These are phyloP conservation scores for Lachancea kluyveri DNA, from an alignment of 805 yeast genomes.

Conservation along the genomic window DNA sequence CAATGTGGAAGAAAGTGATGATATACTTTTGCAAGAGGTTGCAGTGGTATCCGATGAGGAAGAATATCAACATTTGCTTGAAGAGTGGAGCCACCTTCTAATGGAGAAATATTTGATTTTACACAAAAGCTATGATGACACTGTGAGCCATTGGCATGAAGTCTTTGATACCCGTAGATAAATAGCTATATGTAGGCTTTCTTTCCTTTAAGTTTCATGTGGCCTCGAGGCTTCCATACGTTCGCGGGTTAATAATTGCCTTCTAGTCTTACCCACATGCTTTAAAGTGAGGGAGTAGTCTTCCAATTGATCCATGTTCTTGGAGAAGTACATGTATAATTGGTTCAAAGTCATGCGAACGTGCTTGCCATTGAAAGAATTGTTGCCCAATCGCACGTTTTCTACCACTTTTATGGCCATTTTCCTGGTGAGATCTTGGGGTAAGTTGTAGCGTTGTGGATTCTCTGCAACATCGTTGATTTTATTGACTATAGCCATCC, in stretches of 20 bases:
- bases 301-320: constrained; percentile 17
- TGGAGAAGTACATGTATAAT: constrained; percentile 23
- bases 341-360: constrained; percentile 20
- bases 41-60: constrained; percentile 18
- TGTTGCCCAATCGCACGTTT: constrained; percentile 27
- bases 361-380: constrained; percentile 16
- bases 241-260: constrained; percentile 1
- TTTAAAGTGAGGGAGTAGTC: constrained; percentile 20
- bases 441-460: constrained; percentile 18
- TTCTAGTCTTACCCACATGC: constrained; percentile 9
- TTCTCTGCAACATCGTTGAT: constrained; percentile 18
- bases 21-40: constrained; percentile 29
- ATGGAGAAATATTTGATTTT: constrained; percentile 13
- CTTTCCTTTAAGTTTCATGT: too few species aligned
- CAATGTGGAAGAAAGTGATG: constrained; percentile 23
- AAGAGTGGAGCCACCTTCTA: constrained; percentile 24
- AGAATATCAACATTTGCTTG: constrained; percentile 20
- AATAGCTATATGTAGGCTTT: too few species aligned
- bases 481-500: constrained; percentile 23
- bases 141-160: constrained; percentile 19
- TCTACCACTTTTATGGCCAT: constrained; percentile 24
- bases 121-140: constrained; percentile 14
- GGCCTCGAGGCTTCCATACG: constrained; percentile 3
- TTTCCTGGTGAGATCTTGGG: constrained; percentile 13
- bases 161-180: constrained; percentile 19